phyloP scores from a whole-genome alignment of 176 grass and related monocot species.

The Triticum aestivum region DNA sequence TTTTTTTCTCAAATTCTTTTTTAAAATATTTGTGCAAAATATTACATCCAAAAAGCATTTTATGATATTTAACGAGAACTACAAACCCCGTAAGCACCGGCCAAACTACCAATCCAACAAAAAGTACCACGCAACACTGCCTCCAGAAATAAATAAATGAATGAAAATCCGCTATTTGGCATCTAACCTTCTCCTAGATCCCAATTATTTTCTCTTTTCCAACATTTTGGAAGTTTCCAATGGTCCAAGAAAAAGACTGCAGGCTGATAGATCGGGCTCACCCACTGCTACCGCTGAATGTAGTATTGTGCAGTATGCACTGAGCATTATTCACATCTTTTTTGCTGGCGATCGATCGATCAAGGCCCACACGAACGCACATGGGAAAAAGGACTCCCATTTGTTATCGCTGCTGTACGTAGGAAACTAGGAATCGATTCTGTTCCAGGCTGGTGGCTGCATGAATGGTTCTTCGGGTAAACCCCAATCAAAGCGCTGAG shows the following conservation, averaged over 20 bases:
- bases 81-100: neutral
- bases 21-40: too few species aligned
- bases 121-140: neutral
- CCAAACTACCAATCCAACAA: neutral
- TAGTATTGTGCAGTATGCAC: neutral
- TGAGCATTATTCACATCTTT: slow-evolving; percentile 32
- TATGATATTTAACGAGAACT: neutral
- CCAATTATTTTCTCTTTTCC: neutral
- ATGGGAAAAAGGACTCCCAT: neutral
- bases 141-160: neutral
- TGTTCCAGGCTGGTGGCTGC: slow-evolving; percentile 24
- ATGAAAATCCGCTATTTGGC: neutral
- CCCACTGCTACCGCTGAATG: slow-evolving; percentile 21
- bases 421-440: neutral
- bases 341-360: slow-evolving; percentile 7
- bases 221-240: slow-evolving; percentile 33
- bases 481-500: neutral
- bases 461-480: neutral
- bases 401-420: neutral
- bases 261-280: slow-evolving; percentile 46
- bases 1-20: too few species aligned
- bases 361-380: neutral
- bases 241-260: slow-evolving; percentile 6
- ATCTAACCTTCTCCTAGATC: neutral
- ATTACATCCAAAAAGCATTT: neutral